These are phyloP conservation scores for Scheffersomyces lignicola DNA, from an alignment of 1,139 yeast genomes.

Conservation along the genomic window DNA sequence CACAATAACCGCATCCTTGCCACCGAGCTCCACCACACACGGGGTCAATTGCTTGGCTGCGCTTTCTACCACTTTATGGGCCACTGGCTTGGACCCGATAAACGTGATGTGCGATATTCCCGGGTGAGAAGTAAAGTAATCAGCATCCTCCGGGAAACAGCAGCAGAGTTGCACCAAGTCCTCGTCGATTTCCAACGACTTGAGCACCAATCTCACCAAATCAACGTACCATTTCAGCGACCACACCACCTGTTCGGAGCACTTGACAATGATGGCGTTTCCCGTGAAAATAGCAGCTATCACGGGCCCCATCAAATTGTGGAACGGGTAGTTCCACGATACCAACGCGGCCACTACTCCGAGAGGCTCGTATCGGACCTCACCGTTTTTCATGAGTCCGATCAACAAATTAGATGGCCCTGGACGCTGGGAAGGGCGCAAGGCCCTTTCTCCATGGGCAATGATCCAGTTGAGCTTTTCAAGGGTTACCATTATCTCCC, in stretches of 20 bases:
- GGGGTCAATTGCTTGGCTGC: slow-evolving; percentile 88
- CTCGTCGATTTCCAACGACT: slow-evolving; percentile 72
- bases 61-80: slow-evolving; percentile 78
- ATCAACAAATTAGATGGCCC: slow-evolving; percentile 79
- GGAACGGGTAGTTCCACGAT: slow-evolving; percentile 97
- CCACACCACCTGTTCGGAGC: slow-evolving; percentile 96
- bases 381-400: slow-evolving; percentile 80
- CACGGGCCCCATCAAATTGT: slow-evolving; percentile 88
- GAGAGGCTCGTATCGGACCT: slow-evolving; percentile 88
- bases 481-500: slow-evolving; percentile 89
- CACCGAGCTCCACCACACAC: slow-evolving; percentile 92
- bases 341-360: slow-evolving; percentile 89
- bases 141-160: slow-evolving; percentile 83
- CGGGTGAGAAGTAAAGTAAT: slow-evolving; percentile 79
- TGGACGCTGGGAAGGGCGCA: slow-evolving; percentile 73
- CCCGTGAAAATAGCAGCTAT: slow-evolving; percentile 89
- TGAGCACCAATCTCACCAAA: slow-evolving; percentile 69
- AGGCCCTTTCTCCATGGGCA: slow-evolving; percentile 72
- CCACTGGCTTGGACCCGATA: slow-evolving; percentile 93
- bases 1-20: slow-evolving; percentile 87
- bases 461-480: slow-evolving; percentile 91
- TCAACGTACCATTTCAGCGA: slow-evolving; percentile 76
- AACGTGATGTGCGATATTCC: slow-evolving; percentile 86
- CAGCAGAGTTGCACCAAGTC: slow-evolving; percentile 80
- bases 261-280: slow-evolving; percentile 84